phyloP scores from a whole-genome alignment of 2,329 filamentous ascomycete species.

The Diaporthe sp. region DNA sequence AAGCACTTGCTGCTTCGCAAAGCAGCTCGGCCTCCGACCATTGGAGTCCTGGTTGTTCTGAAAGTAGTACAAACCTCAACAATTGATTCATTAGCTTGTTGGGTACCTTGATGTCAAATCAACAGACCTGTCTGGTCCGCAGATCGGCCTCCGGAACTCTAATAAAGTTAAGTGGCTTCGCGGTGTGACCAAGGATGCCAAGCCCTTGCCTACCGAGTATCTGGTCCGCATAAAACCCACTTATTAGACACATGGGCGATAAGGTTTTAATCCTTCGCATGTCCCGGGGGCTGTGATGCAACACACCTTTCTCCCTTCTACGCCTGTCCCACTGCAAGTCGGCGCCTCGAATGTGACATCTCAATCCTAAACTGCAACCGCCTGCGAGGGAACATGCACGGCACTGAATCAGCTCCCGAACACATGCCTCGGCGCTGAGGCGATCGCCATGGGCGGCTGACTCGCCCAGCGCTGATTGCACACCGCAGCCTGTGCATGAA shows the following conservation, averaged over 20 bases:
- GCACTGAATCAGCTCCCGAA: constrained; percentile 20
- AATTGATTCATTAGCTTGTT: not conserved
- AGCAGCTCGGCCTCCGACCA: not conserved
- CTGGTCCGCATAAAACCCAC: not conserved
- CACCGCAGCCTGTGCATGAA: not conserved
- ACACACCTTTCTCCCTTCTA: no score
- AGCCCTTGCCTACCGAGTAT: not conserved
- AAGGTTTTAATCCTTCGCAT: not conserved
- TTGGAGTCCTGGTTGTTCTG: not conserved
- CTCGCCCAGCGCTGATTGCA: not conserved
- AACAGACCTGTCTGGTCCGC: not conserved
- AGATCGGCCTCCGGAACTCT: not conserved
- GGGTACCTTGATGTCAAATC: not conserved
- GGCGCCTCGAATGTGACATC: not conserved
- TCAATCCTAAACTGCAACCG: not conserved
- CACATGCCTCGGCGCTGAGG: not conserved
- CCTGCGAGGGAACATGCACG: not conserved
- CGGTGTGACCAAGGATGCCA: not conserved
- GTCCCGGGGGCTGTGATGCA: not conserved
- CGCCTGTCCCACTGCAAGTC: not conserved
- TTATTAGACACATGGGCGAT: not conserved
- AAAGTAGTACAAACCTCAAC: not conserved
- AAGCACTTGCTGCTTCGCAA: not conserved
- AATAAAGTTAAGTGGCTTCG: not conserved
- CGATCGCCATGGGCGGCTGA: constrained; percentile 12